phyloP scores from a whole-genome alignment of 192 early-diverging fungal genomes.

The Dispira simplex region DNA sequence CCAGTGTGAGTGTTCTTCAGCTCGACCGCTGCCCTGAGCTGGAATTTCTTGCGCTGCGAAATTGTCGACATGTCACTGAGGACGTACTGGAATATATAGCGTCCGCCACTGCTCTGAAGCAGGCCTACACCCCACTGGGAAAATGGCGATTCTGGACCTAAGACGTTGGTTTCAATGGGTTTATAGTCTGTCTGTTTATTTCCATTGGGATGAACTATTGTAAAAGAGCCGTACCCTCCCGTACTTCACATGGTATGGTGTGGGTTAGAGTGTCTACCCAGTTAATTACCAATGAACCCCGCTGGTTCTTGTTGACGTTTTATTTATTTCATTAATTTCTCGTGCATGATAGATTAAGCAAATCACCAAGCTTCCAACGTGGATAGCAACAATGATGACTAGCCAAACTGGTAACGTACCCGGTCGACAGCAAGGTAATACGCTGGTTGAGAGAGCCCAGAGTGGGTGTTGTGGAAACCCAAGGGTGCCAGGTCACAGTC shows the following conservation, averaged over 20 bases:
- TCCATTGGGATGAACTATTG: not conserved
- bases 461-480: conserved; percentile 43
- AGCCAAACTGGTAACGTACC: conserved; percentile 28
- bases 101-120: not conserved
- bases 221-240: too few relatives aligned
- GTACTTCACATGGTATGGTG: not conserved
- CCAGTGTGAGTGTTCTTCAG: not conserved
- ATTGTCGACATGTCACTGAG: not conserved
- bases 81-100: not conserved
- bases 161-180: not conserved
- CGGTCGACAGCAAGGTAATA: conserved; percentile 42
- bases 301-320: not conserved
- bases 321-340: not conserved
- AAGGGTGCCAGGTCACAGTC: conserved; percentile 60
- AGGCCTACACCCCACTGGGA: not conserved
- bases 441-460: conserved; percentile 21
- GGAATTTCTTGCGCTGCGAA: not conserved
- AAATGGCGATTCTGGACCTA: not conserved
- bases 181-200: not conserved
- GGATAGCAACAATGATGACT: not conserved
- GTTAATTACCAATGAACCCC: not conserved
- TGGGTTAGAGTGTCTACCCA: not conserved
- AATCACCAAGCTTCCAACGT: not conserved
- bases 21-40: not conserved
- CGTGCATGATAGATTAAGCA: not conserved